Conservation (phyloP, 768 basidiomycete species). For the Mrakia hoshinonis region DNA sequence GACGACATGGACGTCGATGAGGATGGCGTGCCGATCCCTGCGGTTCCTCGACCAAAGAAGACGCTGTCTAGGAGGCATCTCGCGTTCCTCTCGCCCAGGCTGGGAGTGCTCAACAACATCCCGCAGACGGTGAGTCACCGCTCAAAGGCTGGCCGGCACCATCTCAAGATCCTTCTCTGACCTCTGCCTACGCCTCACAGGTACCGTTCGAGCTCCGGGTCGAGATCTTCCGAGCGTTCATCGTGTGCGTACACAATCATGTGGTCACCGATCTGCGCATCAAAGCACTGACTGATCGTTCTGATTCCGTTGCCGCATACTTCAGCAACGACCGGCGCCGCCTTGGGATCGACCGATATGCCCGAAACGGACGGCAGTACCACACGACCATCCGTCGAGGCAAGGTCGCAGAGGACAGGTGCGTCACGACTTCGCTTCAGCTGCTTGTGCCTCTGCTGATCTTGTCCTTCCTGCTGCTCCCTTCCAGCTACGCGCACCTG, state of each 20-base stretch:
- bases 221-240: conserved; percentile 75
- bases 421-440: not conserved
- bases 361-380: conserved; percentile 39
- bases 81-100: conserved; percentile 67
- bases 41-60: conserved; percentile 31
- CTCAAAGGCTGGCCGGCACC: too few relatives aligned
- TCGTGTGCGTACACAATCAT: conserved; percentile 38
- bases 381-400: conserved; percentile 55
- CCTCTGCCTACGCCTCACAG: conserved; percentile 39
- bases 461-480: not conserved
- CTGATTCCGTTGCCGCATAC: too few relatives aligned
- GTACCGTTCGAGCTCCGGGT: conserved; percentile 90
- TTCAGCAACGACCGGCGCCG: conserved; percentile 48
- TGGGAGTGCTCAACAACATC: conserved; percentile 82
- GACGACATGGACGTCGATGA: conserved; percentile 29
- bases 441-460: not conserved
- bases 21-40: conserved; percentile 29
- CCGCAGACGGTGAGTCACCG: conserved; percentile 5
- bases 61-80: conserved; percentile 58
- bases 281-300: too few relatives aligned
- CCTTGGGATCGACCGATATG: conserved; percentile 37
- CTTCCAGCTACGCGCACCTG: conserved; percentile 59
- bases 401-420: conserved; percentile 74
- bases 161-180: too few relatives aligned
- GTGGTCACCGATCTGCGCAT: too few relatives aligned